Conservation (phyloP, 495 filamentous ascomycete genomes). For the Neurospora discreta region DNA sequence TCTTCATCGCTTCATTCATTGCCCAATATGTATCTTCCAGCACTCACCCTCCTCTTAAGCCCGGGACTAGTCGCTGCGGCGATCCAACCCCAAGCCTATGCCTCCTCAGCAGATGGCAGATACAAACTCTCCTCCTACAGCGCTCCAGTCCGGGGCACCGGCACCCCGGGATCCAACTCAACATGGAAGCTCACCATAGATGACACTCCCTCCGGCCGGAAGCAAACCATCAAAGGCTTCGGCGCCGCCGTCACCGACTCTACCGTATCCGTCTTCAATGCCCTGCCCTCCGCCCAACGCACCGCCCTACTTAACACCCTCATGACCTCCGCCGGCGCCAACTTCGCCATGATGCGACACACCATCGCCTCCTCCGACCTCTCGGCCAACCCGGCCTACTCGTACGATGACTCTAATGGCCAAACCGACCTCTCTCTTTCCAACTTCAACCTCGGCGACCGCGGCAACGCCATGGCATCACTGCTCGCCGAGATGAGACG, state of each 20-base stretch:
- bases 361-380: conserved; percentile 45
- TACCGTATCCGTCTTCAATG: conserved; percentile 41
- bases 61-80: conserved; percentile 7
- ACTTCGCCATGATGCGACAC: conserved; percentile 41
- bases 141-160: conserved; percentile 32
- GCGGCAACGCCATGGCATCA: conserved; percentile 42
- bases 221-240: conserved; percentile 42
- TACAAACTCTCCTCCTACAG: conserved; percentile 31
- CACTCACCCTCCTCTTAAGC: conserved; percentile 5
- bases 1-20: background rate
- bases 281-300: conserved; percentile 25
- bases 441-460: conserved; percentile 36
- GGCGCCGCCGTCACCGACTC: conserved; percentile 46
- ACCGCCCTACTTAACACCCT: conserved; percentile 35
- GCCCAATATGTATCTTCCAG: background rate
- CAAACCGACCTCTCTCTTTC: conserved; percentile 28
- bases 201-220: conserved; percentile 35
- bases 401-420: conserved; percentile 38
- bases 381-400: conserved; percentile 36
- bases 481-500: conserved; percentile 31
- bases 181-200: conserved; percentile 40
- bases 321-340: conserved; percentile 35
- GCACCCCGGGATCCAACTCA: conserved; percentile 28
- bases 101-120: conserved; percentile 35
- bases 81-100: conserved; percentile 21